Evolutionary conservation across 306 rosid genomes (phyloP).

Genomic region (Begonia loranthoides): DNA sequence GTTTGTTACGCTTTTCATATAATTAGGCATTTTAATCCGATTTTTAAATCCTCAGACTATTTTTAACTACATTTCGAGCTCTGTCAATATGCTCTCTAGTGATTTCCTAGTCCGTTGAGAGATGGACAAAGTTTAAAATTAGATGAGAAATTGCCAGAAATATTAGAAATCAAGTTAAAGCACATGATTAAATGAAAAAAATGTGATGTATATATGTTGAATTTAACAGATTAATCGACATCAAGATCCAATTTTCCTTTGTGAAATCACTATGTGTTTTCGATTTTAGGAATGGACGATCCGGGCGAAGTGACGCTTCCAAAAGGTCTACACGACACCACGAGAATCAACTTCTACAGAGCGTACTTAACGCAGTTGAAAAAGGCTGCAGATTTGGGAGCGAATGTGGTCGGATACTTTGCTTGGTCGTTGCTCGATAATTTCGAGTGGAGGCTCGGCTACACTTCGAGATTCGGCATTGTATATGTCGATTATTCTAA

Average conservation of each 20-base stretch:
- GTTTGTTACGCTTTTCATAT: background rate
- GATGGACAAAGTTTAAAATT: too few species aligned
- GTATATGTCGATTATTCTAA: slow-evolving; percentile 69
- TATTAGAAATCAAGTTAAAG: too few species aligned
- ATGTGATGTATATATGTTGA: too few species aligned
- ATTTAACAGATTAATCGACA: too few species aligned
- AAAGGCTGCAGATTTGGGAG: slow-evolving; percentile 68
- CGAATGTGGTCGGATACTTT: slow-evolving; percentile 63
- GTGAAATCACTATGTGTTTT: background rate
- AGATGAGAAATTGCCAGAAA: too few species aligned
- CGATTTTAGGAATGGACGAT: slow-evolving; percentile 65
- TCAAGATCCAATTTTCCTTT: too few species aligned
- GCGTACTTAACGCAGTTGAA: slow-evolving; percentile 52
- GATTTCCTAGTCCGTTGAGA: too few species aligned
- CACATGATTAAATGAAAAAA: too few species aligned
- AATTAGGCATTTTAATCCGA: too few species aligned
- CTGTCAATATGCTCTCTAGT: too few species aligned
- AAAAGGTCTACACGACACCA: slow-evolving; percentile 51
- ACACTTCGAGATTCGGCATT: slow-evolving; percentile 85
- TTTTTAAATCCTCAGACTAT: too few species aligned
- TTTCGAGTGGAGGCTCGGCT: slow-evolving; percentile 89
- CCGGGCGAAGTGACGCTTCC: slow-evolving; percentile 52
- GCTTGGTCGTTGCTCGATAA: slow-evolving; percentile 94
- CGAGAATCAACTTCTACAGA: slow-evolving; percentile 60
- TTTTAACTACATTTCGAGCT: too few species aligned